A percentile compares a stretch with the other conserved stretches of the same genome.
Conservation (phyloP, 352 stramenopile genomes). For the Phytopythium helicoides region DNA sequence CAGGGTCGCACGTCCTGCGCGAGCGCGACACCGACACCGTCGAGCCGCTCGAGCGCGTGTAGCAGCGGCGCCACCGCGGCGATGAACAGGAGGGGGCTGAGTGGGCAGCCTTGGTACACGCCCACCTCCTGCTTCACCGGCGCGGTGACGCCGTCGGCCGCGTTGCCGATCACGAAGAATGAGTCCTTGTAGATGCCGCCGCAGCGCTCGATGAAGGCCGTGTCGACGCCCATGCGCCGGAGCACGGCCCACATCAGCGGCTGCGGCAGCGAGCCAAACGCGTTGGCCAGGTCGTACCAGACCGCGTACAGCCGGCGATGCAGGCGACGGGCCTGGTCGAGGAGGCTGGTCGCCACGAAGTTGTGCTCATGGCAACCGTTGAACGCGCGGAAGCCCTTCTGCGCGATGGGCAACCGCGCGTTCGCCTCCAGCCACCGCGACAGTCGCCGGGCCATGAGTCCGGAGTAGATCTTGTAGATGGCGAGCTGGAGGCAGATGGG, state of each 20-base stretch:
- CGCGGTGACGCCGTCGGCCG: slow-evolving; percentile 9
- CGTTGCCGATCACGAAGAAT: slow-evolving; percentile 17
- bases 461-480: slow-evolving; percentile 33
- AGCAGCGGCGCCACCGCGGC: slow-evolving; percentile 13
- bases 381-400: slow-evolving; percentile 26
- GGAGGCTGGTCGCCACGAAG: slow-evolving; percentile 14
- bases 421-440: slow-evolving; percentile 17
- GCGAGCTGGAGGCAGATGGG: slow-evolving; percentile 30
- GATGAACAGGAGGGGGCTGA: slow-evolving; percentile 26
- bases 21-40: slow-evolving; percentile 3
- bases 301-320: slow-evolving; percentile 10
- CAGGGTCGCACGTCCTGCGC: background rate
- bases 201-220: slow-evolving; percentile 7
- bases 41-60: slow-evolving; percentile 6
- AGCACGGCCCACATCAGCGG: slow-evolving; percentile 14
- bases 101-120: slow-evolving; percentile 22
- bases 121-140: slow-evolving; percentile 10
- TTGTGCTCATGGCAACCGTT: slow-evolving; percentile 32
- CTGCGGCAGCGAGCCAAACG: slow-evolving; percentile 19
- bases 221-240: slow-evolving; percentile 3
- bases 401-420: background rate
- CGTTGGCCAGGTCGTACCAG: slow-evolving; percentile 26
- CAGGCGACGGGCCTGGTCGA: slow-evolving; percentile 17
- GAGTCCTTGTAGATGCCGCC: slow-evolving; percentile 6
- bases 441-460: slow-evolving; percentile 14